Percentiles rank a stretch among this genome's conserved stretches.
phyloP scores from a whole-genome alignment of 2,329 filamentous ascomycete species.

The Ophiostoma sp. region DNA sequence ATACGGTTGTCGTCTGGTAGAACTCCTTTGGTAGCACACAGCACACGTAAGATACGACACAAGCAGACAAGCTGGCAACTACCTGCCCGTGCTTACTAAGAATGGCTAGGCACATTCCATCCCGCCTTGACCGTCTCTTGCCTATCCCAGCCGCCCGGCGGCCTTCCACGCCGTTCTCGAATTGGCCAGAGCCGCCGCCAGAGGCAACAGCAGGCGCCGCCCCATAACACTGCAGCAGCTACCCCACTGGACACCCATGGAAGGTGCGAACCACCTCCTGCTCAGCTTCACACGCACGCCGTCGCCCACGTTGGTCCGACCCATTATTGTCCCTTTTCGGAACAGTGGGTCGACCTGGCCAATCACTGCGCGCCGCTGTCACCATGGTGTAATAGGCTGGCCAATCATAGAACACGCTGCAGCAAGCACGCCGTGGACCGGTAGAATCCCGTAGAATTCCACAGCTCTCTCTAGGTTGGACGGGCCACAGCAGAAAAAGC shows the following conservation, averaged over 20 bases:
- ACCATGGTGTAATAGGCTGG: neutral
- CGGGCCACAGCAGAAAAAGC: constrained; percentile 21
- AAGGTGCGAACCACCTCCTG: constrained; percentile 8
- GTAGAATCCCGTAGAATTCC: constrained; percentile 36
- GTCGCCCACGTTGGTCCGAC: neutral
- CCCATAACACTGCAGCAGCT: neutral
- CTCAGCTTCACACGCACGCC: neutral
- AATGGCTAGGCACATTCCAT: neutral
- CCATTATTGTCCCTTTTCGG: constrained; percentile 6
- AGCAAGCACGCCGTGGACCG: constrained; percentile 28
- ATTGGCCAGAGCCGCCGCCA: neutral
- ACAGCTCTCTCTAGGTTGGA: constrained; percentile 28
- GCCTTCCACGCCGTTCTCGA: constrained; percentile 5
- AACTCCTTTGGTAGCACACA: too few species aligned
- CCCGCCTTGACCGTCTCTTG: neutral
- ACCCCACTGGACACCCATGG: constrained; percentile 14
- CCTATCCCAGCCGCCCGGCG: neutral
- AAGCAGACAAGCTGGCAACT: too few species aligned
- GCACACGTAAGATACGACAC: too few species aligned
- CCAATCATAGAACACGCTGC: constrained; percentile 29
- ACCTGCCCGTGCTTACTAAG: too few species aligned
- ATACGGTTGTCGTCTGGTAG: too few species aligned
- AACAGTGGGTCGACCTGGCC: neutral
- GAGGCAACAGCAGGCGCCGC: neutral
- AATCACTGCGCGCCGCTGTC: neutral